phyloP scores from a whole-genome alignment of 176 grass and related monocot genomes.

The Tillandsia leiboldiana region DNA sequence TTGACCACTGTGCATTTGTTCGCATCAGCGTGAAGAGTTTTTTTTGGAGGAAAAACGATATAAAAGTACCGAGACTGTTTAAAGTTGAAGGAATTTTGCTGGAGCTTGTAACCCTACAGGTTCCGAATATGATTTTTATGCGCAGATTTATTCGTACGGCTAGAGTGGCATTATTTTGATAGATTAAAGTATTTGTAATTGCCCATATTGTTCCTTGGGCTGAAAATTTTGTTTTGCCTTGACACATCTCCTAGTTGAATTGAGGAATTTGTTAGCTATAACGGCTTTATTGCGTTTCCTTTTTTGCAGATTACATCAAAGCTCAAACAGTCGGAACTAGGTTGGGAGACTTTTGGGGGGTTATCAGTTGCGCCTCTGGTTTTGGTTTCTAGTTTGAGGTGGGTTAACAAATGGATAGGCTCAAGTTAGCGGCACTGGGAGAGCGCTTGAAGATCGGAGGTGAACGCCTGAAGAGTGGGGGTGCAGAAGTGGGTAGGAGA shows the following conservation, averaged over 20 bases:
- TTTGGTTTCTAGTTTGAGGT: not conserved
- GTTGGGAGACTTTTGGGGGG: not conserved
- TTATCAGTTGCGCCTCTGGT: not conserved
- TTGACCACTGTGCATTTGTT: no score
- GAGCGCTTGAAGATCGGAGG: slow-evolving; percentile 16
- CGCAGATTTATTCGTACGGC: no score
- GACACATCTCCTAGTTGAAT: not conserved
- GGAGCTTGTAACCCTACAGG: not conserved
- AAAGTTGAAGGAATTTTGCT: not conserved
- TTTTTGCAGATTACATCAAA: not conserved
- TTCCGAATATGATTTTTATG: no score
- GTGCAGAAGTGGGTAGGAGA: slow-evolving; percentile 22
- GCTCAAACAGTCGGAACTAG: not conserved
- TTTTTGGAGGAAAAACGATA: no score
- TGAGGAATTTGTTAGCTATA: not conserved
- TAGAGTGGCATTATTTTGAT: no score
- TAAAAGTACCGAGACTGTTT: no score
- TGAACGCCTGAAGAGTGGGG: slow-evolving; percentile 26
- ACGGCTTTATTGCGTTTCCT: not conserved
- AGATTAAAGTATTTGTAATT: no score
- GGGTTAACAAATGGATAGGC: slow-evolving; percentile 4
- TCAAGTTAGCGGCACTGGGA: slow-evolving; percentile 9
- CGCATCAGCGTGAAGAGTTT: no score
- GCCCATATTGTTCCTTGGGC: no score
- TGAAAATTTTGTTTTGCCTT: no score